Evolutionary conservation across 2,329 filamentous ascomycete genomes (phyloP).

Genomic region (Xylariaceae sp.): DNA sequence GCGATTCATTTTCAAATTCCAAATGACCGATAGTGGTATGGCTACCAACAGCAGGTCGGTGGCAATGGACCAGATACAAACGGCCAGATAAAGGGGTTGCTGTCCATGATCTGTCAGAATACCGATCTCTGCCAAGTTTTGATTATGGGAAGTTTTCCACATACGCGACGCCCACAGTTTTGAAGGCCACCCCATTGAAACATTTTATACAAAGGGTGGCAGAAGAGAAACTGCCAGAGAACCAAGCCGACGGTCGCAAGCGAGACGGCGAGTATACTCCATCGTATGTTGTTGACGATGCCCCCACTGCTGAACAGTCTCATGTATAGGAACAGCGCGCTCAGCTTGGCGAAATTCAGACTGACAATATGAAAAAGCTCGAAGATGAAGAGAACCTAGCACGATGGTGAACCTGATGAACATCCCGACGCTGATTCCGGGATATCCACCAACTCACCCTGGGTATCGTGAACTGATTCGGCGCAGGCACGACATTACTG

Average conservation of each 20-base stretch:
- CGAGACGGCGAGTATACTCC: constrained; percentile 12
- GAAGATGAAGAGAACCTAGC: constrained; percentile 21
- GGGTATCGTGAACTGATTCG: constrained; percentile 22
- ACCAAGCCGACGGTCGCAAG: constrained; percentile 14
- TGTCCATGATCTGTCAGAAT: constrained; percentile 4
- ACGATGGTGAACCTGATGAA: background rate
- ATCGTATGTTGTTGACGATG: constrained; percentile 13
- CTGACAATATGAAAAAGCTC: constrained; percentile 22
- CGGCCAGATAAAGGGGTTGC: constrained; percentile 18
- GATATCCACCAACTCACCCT: constrained; percentile 13
- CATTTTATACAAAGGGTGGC: constrained; percentile 20
- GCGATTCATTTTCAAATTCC: constrained; percentile 20
- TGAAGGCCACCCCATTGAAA: constrained; percentile 21
- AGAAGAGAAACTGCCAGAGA: constrained; percentile 23
- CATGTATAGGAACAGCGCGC: constrained; percentile 20
- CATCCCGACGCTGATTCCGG: background rate
- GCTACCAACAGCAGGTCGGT: constrained; percentile 19
- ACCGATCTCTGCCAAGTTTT: background rate
- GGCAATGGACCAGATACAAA: constrained; percentile 21
- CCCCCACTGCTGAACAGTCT: constrained; percentile 17
- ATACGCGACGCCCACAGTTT: constrained; percentile 22
- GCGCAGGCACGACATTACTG: constrained; percentile 13
- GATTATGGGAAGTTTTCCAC: background rate
- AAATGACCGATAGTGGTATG: constrained; percentile 19
- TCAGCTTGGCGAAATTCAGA: constrained; percentile 21